Base-by-base conservation (phyloP, 2,329 filamentous ascomycete species). In the Emmonsia crescens region DNA sequence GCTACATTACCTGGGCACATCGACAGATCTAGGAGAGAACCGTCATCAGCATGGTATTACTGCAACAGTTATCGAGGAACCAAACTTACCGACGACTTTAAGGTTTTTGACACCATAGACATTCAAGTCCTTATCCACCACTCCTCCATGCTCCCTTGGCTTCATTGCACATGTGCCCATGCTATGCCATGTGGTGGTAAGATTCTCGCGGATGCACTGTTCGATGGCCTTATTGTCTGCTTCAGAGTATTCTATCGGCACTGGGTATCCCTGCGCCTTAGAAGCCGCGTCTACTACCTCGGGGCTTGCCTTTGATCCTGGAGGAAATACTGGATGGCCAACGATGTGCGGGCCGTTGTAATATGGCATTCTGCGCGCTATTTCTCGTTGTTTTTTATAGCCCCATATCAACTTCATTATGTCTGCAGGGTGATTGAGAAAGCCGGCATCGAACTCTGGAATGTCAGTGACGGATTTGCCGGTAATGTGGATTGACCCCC, bases 311-410 rank as follows among this genome's bases (percentile, higher is more conserved):
- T 84, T 84, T 58, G 72, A 74, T n/a, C 68, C 72, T 5, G 68
- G 66, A 16, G 75, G 67, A 62, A 77, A 78, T 3, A 63, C 60
- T 9, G 76, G 77, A 60, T 78, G 76, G 5, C 66, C 68, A 19
- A 64, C 66, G 1, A 68, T 69, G n/a, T 78, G 61, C 63, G 77
- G 74, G 33, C 77, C 77, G 10, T 71, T 72, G 71, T 80, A 85
- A 62, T 78, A 75, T 1, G 77, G 71, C 68, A 83, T 81, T 16
- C 83, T 80, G 2, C 85, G 80, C 27, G 78, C 74, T 60, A 87
- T 79, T 70, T 86, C 84, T 2, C 86, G 82, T n/a, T 79, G 77
- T 66, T 81, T 82, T 72, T 88, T 88, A 75, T 88, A 88, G 0
- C 76, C 79, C 84, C 84, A 87, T 12, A 85, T 66, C 14, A 83